Percentiles rank a stretch among this genome's conserved stretches.
phyloP scores from a whole-genome alignment of 257 asterid species.

The Fraxinus americana region DNA sequence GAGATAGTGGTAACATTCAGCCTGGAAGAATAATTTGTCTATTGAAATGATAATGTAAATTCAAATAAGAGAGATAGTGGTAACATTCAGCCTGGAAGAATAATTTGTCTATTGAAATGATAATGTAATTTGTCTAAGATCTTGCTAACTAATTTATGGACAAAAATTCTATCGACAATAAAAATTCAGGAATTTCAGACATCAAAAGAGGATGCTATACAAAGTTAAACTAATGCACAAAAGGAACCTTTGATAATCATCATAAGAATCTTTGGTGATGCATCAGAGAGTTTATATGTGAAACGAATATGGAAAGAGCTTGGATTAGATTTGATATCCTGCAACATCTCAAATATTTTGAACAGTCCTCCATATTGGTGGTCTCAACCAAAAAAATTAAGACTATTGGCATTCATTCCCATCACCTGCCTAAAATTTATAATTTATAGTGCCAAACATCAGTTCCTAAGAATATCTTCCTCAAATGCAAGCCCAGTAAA shows the following conservation, averaged over 20 bases:
- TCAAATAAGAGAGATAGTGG: too few relatives aligned
- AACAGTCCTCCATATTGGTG: constrained; percentile 16
- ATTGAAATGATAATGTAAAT: too few relatives aligned
- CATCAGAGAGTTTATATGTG: constrained; percentile 51
- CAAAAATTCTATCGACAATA: not conserved
- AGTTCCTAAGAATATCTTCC: constrained; percentile 9
- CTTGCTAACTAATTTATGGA: not conserved
- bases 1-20: too few relatives aligned
- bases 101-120: too few relatives aligned
- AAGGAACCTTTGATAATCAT: not conserved
- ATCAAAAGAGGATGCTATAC: not conserved
- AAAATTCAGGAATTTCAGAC: constrained; percentile 1
- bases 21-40: too few relatives aligned
- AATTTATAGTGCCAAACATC: constrained; percentile 9
- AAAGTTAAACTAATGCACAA: not conserved
- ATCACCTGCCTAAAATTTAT: not conserved
- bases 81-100: too few relatives aligned
- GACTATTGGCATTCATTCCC: constrained; percentile 14
- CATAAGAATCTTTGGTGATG: constrained; percentile 22
- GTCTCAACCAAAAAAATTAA: constrained; percentile 16
- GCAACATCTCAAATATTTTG: constrained; percentile 33
- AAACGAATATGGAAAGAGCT: constrained; percentile 67
- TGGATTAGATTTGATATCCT: constrained; percentile 61
- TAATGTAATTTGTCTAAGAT: not conserved
- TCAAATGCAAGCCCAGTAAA: not conserved